Evolutionary conservation across 352 stramenopile species (phyloP).

Genomic region (Phytophthora sojae): DNA sequence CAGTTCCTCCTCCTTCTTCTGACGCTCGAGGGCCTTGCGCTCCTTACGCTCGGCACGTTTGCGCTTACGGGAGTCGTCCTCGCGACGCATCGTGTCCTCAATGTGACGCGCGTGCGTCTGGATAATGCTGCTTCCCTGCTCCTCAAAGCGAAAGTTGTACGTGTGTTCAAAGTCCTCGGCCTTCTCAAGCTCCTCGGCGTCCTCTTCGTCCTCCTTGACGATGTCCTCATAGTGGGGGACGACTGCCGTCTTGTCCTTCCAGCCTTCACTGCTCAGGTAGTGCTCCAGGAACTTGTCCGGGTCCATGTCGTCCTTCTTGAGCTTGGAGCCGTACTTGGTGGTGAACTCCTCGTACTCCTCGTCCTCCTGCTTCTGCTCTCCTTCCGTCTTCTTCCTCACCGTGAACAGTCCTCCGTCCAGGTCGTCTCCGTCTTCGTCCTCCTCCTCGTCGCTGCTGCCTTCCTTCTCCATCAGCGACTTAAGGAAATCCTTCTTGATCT

Average conservation of each 20-base stretch:
- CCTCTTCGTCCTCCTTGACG: constrained; percentile 89
- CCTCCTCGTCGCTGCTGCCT: constrained; percentile 37
- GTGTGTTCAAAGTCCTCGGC: constrained; percentile 98
- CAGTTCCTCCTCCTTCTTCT: constrained; percentile 98
- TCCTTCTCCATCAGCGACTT: constrained; percentile 54
- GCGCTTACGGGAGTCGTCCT: constrained; percentile 96
- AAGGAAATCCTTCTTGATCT: constrained; percentile 78
- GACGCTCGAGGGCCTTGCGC: constrained; percentile 95
- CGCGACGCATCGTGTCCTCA: constrained; percentile 93
- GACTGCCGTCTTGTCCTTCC: constrained; percentile 79
- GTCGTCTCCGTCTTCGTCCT: constrained; percentile 80
- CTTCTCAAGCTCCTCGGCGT: constrained; percentile 93
- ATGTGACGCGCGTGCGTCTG: constrained; percentile 86
- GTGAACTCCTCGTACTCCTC: constrained; percentile 70
- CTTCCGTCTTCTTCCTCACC: constrained; percentile 69
- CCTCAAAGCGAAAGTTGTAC: constrained; percentile 99
- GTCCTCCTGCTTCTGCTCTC: constrained; percentile 72
- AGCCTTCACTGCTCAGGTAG: constrained; percentile 82
- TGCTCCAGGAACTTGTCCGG: constrained; percentile 82
- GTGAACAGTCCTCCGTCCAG: constrained; percentile 79
- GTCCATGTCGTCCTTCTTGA: constrained; percentile 70
- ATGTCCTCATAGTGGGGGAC: constrained; percentile 87
- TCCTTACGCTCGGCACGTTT: constrained; percentile 95
- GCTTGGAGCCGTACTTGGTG: constrained; percentile 68
- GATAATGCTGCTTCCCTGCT: constrained; percentile 91